These are phyloP conservation scores for Effrenium voratum DNA, from an alignment of 73 alveolate genomes.

Conservation along the genomic window DNA sequence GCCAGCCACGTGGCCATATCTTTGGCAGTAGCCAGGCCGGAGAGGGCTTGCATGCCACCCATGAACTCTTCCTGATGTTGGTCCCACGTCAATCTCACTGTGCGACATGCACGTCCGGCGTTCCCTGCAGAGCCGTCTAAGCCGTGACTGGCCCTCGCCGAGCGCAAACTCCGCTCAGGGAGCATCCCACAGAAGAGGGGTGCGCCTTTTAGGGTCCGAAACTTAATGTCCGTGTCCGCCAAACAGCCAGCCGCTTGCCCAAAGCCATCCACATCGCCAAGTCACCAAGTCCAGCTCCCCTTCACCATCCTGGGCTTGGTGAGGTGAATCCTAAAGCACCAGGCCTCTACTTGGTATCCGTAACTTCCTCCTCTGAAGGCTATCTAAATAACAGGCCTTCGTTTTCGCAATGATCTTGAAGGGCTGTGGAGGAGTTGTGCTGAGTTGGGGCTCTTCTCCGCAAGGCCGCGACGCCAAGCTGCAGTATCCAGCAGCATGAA, in stretches of 20 bases:
- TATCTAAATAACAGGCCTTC: background rate
- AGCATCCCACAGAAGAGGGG: too few relatives aligned
- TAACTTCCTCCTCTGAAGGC: too few relatives aligned
- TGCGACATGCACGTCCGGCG: too few relatives aligned
- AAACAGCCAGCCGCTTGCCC: too few relatives aligned
- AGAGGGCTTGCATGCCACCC: slow-evolving; percentile 74
- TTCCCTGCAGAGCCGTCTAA: too few relatives aligned
- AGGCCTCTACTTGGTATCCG: too few relatives aligned
- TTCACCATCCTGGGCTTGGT: background rate
- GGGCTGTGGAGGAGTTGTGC: background rate
- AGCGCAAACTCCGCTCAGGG: too few relatives aligned
- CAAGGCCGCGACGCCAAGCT: background rate
- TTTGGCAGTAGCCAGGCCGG: slow-evolving; percentile 70
- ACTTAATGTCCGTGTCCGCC: too few relatives aligned
- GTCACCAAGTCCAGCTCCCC: slow-evolving; percentile 55
- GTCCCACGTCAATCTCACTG: too few relatives aligned
- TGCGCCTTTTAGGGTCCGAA: too few relatives aligned
- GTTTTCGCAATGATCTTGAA: background rate
- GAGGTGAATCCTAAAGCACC: background rate
- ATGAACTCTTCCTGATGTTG: slow-evolving; percentile 85
- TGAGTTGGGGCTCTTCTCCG: background rate
- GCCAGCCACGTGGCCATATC: slow-evolving; percentile 43
- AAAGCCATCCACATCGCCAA: too few relatives aligned
- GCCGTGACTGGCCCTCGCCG: too few relatives aligned
- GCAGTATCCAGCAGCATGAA: slow-evolving; percentile 1